phyloP scores from a whole-genome alignment of 257 asterid genomes.

The Petunia axillaris region DNA sequence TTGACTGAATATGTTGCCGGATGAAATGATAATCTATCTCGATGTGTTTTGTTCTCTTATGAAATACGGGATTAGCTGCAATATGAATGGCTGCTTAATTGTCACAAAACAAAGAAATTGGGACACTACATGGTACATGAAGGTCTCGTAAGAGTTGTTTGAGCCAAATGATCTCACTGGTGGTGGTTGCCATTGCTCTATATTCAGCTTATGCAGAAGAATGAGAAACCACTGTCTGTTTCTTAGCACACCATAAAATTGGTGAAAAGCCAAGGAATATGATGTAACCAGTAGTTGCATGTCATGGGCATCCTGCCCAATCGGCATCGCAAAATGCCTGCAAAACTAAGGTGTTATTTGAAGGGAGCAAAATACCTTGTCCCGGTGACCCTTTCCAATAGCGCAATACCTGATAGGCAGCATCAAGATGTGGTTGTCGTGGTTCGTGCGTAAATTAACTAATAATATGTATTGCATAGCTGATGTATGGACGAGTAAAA shows the following conservation, averaged over 20 bases:
- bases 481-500: too few species aligned
- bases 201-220: conserved; percentile 12
- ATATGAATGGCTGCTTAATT: background rate
- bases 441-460: too few species aligned
- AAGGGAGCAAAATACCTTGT: background rate
- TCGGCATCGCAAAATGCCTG: too few species aligned
- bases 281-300: too few species aligned
- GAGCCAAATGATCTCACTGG: background rate
- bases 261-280: background rate
- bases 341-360: background rate
- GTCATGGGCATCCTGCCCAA: too few species aligned
- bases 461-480: too few species aligned
- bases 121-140: background rate
- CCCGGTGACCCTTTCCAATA: background rate
- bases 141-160: background rate
- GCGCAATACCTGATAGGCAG: background rate
- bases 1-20: background rate
- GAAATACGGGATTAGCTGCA: background rate
- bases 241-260: conserved; percentile 5
- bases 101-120: background rate
- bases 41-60: background rate
- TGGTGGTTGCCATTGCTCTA: background rate
- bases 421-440: too few species aligned
- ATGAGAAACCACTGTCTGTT: background rate
- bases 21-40: background rate